A percentile compares a stretch with the other conserved stretches of the same genome.
phyloP scores from a whole-genome alignment of 768 basidiomycete species.

The Saitozyma sp. region DNA sequence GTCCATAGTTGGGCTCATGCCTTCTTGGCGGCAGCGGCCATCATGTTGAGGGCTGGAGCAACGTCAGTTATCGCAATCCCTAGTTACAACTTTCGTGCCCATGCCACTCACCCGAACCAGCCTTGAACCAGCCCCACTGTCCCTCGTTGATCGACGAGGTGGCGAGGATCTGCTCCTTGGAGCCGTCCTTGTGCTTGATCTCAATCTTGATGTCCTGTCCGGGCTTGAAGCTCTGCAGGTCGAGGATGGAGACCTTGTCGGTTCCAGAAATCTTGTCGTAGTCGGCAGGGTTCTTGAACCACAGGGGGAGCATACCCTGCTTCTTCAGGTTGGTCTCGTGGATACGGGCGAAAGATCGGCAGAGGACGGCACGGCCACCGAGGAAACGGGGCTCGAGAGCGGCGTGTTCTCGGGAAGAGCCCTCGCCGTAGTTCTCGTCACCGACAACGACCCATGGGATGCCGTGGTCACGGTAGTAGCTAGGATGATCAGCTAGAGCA shows the following conservation, averaged over 20 bases:
- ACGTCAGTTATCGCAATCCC: background rate
- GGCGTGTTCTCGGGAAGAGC: constrained; percentile 96
- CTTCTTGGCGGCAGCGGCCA: constrained; percentile 47
- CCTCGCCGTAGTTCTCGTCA: constrained; percentile 83
- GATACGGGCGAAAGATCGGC: constrained; percentile 94
- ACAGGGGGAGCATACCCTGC: constrained; percentile 97
- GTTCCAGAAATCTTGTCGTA: constrained; percentile 87
- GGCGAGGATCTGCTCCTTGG: constrained; percentile 71
- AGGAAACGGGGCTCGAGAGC: constrained; percentile 52
- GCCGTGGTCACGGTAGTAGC: constrained; percentile 79
- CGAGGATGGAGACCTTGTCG: constrained; percentile 86
- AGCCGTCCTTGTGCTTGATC: constrained; percentile 79
- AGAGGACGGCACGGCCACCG: constrained; percentile 86
- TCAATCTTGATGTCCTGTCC: constrained; percentile 85
- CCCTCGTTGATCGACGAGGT: constrained; percentile 96
- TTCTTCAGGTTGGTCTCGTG: constrained; percentile 81
- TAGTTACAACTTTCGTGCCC: constrained; percentile 64
- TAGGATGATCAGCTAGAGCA: constrained; percentile 8
- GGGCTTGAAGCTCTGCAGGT: constrained; percentile 82
- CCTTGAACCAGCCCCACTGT: constrained; percentile 98
- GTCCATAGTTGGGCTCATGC: too few relatives aligned
- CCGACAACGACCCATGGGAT: constrained; percentile 98
- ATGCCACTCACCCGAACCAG: constrained; percentile 62
- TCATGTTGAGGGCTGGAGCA: constrained; percentile 47
- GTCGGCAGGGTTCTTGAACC: constrained; percentile 86